A percentile compares a stretch with the other conserved stretches of the same genome.
These are phyloP conservation scores for Saturnispora mendoncae DNA, from an alignment of 805 yeast species.

Conservation along the genomic window DNA sequence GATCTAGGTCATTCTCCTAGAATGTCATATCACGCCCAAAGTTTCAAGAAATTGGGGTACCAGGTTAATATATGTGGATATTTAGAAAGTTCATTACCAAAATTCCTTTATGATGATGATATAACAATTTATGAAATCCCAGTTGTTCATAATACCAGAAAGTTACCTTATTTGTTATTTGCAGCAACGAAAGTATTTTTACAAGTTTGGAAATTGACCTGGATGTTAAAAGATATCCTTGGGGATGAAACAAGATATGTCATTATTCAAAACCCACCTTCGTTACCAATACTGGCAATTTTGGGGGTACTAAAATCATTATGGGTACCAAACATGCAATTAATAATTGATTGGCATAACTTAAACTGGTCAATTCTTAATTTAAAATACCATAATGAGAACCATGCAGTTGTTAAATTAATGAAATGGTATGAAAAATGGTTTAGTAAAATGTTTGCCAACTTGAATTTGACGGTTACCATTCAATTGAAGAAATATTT, in stretches of 20 bases:
- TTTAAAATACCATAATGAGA: conserved; percentile 43
- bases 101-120: conserved; percentile 41
- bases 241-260: conserved; percentile 57
- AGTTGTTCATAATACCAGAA: conserved; percentile 30
- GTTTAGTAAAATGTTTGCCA: conserved; percentile 54
- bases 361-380: conserved; percentile 77
- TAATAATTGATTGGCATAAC: conserved; percentile 95
- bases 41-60: conserved; percentile 62
- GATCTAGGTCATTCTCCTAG: conserved; percentile 94
- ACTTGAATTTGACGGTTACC: conserved; percentile 75
- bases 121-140: conserved; percentile 37
- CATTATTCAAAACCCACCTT: conserved; percentile 87
- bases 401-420: conserved; percentile 54
- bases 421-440: conserved; percentile 54
- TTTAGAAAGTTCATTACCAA: conserved; percentile 46
- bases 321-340: conserved; percentile 39
- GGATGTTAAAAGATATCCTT: conserved; percentile 42
- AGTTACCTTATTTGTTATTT: conserved; percentile 48
- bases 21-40: conserved; percentile 81
- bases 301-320: conserved; percentile 44
- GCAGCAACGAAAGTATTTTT: conserved; percentile 47
- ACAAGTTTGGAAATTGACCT: conserved; percentile 44
- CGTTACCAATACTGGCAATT: conserved; percentile 69
- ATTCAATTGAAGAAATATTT: conserved; percentile 59
- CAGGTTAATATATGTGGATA: conserved; percentile 84